phyloP scores from a whole-genome alignment of 352 stramenopile genomes.

The Pythium oligandrum region DNA sequence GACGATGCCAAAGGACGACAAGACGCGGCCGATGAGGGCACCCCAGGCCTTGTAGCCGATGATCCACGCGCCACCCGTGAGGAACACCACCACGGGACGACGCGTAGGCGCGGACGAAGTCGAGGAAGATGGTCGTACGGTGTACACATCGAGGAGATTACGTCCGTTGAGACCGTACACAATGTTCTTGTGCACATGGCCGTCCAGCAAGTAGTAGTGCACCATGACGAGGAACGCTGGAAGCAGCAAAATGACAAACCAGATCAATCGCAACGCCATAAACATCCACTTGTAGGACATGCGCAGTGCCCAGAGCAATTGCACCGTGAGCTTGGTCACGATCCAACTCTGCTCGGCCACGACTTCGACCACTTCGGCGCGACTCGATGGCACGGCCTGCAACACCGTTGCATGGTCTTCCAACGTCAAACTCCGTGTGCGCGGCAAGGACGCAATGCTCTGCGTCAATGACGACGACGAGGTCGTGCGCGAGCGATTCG shows the following conservation, averaged over 20 bases:
- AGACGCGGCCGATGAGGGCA: conserved; percentile 71
- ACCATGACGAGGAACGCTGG: conserved; percentile 47
- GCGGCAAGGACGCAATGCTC: conserved; percentile 15
- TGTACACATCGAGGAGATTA: conserved; percentile 87
- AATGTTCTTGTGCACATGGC: conserved; percentile 75
- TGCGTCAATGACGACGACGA: conserved; percentile 14
- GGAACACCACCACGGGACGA: conserved; percentile 85
- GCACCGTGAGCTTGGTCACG: conserved; percentile 60
- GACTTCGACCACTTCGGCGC: conserved; percentile 46
- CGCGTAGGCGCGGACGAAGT: conserved; percentile 1
- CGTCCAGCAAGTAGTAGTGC: conserved; percentile 50
- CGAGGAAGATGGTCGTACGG: conserved; percentile 25
- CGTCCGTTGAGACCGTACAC: conserved; percentile 68
- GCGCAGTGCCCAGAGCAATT: conserved; percentile 62
- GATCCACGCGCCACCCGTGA: conserved; percentile 89
- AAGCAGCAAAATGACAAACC: conserved; percentile 56
- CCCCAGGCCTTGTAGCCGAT: conserved; percentile 93
- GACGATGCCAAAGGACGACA: conserved; percentile 72
- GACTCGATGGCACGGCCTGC: conserved; percentile 40
- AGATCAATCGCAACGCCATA: conserved; percentile 52
- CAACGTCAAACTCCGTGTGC: conserved; percentile 44
- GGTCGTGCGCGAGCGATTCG: neutral
- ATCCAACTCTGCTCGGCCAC: conserved; percentile 69
- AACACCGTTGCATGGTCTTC: conserved; percentile 39
- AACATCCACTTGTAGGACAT: conserved; percentile 73